Base-by-base conservation (phyloP, 192 early-diverging fungal species). In the Podila minutissima region DNA sequence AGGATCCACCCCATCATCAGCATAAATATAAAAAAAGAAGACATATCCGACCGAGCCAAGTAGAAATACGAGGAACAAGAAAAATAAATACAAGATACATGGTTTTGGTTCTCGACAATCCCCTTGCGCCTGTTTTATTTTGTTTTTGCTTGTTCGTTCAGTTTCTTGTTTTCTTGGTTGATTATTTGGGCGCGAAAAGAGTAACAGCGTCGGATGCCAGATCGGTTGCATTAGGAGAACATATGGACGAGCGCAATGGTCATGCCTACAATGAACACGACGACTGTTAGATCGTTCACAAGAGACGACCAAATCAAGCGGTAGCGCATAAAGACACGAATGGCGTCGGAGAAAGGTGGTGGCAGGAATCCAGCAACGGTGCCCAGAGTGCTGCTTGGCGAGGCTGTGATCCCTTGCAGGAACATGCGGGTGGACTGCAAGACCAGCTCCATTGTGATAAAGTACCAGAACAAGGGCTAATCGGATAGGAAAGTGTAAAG, bases 381-480 rank as follows among this genome's bases (percentile, higher is more conserved):
- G 0, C 75, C 85, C 10, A 88, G 55, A 0, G 74, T 85, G 5
- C 85, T 83, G 29, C 73, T 74, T 24, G 82, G 72, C 4, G 82
- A 76, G 4, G 75, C 65, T 48, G 58, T 86, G 48, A 87, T 83
- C 24, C 86, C 71, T 61, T 88, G 83, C 24, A 82, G 82, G 22
- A 83, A 71, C 66, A 89, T 75, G 15, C 84, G 62, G 0, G 85
- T 67, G 1, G 88, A 79, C 59, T 89, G 88, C 51, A 89, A 62
- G 24, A 84, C 72, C 32, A 89, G 33, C 59, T 89, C 85, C 57
- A 86, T 60, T 8, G 85, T 86, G 4, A 84, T 62, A 84, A 88
- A 89, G 62, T 89, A 89, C 88, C 88, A 89, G 74, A 89, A 89
- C 53, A 86, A 57, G 13, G 87, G 77, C 86, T 86, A 66, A 10